Evolutionary conservation across 2,329 filamentous ascomycete species (phyloP), one percentile per base, ranked within the genome.

Genomic region (Penicillium sumatraense): DNA sequence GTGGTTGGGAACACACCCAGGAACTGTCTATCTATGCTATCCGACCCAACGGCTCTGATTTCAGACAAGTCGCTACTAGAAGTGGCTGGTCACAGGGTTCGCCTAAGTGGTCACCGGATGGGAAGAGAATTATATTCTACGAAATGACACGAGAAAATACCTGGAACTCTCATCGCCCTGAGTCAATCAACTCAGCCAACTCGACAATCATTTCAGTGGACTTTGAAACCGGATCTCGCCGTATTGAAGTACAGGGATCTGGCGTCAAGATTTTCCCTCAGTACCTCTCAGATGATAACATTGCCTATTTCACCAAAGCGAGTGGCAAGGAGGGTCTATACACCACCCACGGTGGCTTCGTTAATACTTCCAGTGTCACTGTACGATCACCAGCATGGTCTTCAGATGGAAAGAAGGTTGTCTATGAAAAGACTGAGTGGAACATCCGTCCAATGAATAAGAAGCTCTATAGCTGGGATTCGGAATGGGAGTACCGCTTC

Each of bases 401-500:
- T 3, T 69, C 70, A 1, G 72, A 76, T 8, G 67, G 66, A 21
- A 62, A 60, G 21, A 47, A 55, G 6, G 33, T 69, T 6, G 56
- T 69, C 18, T 75, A 69, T 33, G 58, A 61, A 31, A 61, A 62
- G 35, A 61, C 62, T 2, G 59, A 51, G 26, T 76, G 68, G 63
- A 58, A 65, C 6, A 9, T 61, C 68, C 7, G 68, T 70, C 57
- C 42, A 26, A 46, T 46, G 42, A 70, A 73, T 9, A 72, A 74
- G 61, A 50, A 67, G 46, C 64, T 79, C 5, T 78, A 70, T 58
- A 73, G 70, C 58, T 79, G 69, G 67, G 71, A 78, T 42, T 33
- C 41, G 5, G 72, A 76, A 5, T 79, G 71, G 71, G 76, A 78
- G 13, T 78, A 78, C 57, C 73, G 74, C 31, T 76, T 75, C 68